Evolutionary conservation across 2,329 filamentous ascomycete species (phyloP).

Genomic region (Scytalidium sp.): DNA sequence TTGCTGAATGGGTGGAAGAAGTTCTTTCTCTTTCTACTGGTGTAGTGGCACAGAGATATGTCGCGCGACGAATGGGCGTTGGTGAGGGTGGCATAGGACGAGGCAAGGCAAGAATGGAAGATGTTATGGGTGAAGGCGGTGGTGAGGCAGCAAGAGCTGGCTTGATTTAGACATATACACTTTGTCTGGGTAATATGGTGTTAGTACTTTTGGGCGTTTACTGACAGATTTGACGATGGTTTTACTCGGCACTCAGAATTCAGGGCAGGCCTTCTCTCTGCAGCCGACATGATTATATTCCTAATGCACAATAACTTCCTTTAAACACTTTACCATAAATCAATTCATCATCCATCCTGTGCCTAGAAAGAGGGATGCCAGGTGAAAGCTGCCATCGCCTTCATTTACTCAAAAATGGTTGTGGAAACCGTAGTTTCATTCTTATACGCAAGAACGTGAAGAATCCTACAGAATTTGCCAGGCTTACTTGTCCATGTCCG

Average conservation of each 20-base stretch:
- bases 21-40: slow-evolving; percentile 74
- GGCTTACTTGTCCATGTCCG: too few relatives aligned
- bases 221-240: background rate
- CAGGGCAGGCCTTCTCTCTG: background rate
- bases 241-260: background rate
- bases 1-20: slow-evolving; percentile 96
- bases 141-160: slow-evolving; percentile 61
- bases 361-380: too few relatives aligned
- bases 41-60: slow-evolving; percentile 89
- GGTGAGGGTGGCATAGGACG: slow-evolving; percentile 70
- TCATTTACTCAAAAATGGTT: too few relatives aligned
- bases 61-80: slow-evolving; percentile 92
- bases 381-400: too few relatives aligned
- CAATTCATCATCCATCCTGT: too few relatives aligned
- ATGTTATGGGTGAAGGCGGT: slow-evolving; percentile 52
- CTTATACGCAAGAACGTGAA: too few relatives aligned
- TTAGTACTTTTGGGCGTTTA: background rate
- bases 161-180: slow-evolving; percentile 24
- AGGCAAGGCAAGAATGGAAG: slow-evolving; percentile 59
- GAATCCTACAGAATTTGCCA: too few relatives aligned
- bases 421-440: too few relatives aligned
- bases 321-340: too few relatives aligned
- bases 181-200: background rate
- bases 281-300: background rate
- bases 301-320: background rate